Evolutionary conservation across 2,329 filamentous ascomycete species (phyloP), one percentile per base, ranked within the genome.

Genomic region (Colletotrichum sublineola): DNA sequence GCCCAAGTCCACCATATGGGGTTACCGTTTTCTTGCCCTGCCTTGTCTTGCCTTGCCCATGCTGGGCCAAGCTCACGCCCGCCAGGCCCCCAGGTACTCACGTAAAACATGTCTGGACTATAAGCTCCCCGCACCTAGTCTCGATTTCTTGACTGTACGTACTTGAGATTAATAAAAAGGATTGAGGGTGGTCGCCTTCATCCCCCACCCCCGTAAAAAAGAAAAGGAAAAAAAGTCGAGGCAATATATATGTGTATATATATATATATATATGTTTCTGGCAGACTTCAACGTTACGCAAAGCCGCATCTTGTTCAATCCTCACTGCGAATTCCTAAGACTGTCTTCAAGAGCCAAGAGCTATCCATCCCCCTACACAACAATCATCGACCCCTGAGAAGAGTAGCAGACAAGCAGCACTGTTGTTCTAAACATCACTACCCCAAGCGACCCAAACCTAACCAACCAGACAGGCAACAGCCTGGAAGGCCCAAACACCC

Each of bases 391-490:
- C 24, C 24, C 4, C 6, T 12, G n/a, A n/a, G 11, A 50, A 55
- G 31, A n/a, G 20, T 14, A 36, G 3, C 18, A 12, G 20, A 38
- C 20, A n/a, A 18, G 0, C 46, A 1, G 50, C 63, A 65, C 53
- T 12, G 63, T 33, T 33, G 29, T 53, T 7, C 15, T 2, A 18
- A 38, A 46, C 57, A 20, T 52, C 65, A 29, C 56, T 20, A 40
- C 48, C 38, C 38, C 40, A 36, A 33, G 38, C 20, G n/a, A 18
- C 55, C 48, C 2, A 52, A 40, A 2, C 46, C 18, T 5, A 48
- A 31, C 40, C 62, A 46, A 36, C 53, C 52, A 66, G 12, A 44
- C 38, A 11, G 31, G 36, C 31, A 24, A 46, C 42, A 63, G 48
- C 55, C 55, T 55, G 38, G 24, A 5, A 29, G 31, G 31, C 29